Evolutionary conservation across 2,329 filamentous ascomycete genomes (phyloP), one percentile per base, ranked within the genome.

Genomic region (Pyrenochaeta sp.): DNA sequence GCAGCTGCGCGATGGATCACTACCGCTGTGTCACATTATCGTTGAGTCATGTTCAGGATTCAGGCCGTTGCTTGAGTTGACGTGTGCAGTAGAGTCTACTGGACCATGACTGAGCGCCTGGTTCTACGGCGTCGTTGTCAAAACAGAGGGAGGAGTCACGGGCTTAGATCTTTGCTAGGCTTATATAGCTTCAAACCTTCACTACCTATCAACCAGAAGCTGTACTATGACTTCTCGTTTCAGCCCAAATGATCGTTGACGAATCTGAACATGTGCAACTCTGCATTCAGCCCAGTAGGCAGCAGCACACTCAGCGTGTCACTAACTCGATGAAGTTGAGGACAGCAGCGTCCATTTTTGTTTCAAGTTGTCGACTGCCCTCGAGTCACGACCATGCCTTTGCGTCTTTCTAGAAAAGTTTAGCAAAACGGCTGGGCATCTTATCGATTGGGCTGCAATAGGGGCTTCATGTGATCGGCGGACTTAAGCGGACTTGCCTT

Each of bases 401-500:
- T 43, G 23, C 32, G 46, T 53, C 56, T 9, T 67, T 63, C 61
- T 61, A 60, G 64, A 64, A 65, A 61, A 52, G 46, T 47, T 47
- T 40, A 49, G 15, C 20, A 29, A 45, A 33, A 58, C 46, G 40
- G 44, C 30, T 42, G 29, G 4, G 36, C 37, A 43, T 31, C 49
- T 58, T 62, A 61, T 67, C 59, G 63, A 65, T 67, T 58, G 57
- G 51, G 45, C 48, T 27, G 35, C 49, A 54, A 61, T 58, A 61
- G 60, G 57, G 57, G 58, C 46, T 15, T 56, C 57, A 58, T 48
- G 40, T 64, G 60, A 66, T 52, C 41, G 12, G 18, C 58, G 65
- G 63, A 67, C 30, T 66, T 69, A 69, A 66, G 61, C 67, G 62
- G 65, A 62, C 49, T 35, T 54, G 54, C 14, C 46, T 49, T 48